Percentiles rank a stretch among this genome's conserved stretches.
Conservation (phyloP, 257 asterid species). For the Nyctanthes arbortristis region DNA sequence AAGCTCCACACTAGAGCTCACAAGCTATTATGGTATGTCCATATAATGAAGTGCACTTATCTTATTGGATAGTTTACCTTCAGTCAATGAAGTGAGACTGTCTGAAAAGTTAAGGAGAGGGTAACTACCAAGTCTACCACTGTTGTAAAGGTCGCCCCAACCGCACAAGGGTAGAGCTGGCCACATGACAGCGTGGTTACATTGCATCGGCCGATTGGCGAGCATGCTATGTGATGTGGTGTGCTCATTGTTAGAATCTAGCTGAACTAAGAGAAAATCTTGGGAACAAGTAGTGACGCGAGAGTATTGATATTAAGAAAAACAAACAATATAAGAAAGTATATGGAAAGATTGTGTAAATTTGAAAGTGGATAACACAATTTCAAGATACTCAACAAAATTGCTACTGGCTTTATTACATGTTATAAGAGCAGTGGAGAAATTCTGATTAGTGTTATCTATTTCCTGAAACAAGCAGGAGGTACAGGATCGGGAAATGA, state of each 20-base stretch:
- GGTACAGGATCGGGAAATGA: constrained; percentile 28
- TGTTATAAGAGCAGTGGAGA: not conserved
- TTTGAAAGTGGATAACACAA: not conserved
- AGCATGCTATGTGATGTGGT: too few species aligned
- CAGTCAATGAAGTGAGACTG: too few species aligned
- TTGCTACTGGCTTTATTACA: not conserved
- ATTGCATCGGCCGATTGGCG: too few species aligned
- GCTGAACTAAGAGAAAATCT: not conserved
- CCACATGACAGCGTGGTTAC: too few species aligned
- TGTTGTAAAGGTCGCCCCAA: too few species aligned
- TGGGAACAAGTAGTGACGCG: not conserved
- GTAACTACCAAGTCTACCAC: too few species aligned
- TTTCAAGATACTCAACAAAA: not conserved
- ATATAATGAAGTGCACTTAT: too few species aligned
- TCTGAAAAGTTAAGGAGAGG: too few species aligned
- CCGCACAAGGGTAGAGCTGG: too few species aligned
- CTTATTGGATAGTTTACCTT: too few species aligned
- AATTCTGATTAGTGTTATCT: not conserved
- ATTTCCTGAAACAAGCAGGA: constrained; percentile 35
- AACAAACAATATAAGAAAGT: not conserved
- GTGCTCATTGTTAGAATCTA: not conserved
- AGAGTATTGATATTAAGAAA: not conserved
- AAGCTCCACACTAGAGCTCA: too few species aligned
- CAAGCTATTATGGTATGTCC: too few species aligned
- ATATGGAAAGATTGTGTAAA: not conserved